phyloP scores from a whole-genome alignment of 2,329 filamentous ascomycete species.

The Daldinia sp. region DNA sequence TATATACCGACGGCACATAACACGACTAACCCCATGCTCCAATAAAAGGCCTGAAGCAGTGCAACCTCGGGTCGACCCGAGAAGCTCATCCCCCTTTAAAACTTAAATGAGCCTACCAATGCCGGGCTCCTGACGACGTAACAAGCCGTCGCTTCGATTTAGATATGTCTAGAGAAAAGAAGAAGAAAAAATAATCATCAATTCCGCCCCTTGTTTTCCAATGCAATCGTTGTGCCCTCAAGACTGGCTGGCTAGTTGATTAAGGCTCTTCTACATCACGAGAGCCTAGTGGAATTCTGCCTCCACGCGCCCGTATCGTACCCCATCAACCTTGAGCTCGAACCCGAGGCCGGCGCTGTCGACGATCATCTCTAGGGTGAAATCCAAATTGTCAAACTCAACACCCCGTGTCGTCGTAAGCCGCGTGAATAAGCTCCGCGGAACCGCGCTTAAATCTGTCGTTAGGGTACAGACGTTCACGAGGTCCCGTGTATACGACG shows the following conservation, averaged over 20 bases:
- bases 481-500: slow-evolving; percentile 66
- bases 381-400: slow-evolving; percentile 84
- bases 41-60: not conserved
- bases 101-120: not conserved
- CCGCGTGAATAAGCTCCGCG: slow-evolving; percentile 75
- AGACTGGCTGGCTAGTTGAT: not conserved
- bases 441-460: slow-evolving; percentile 81
- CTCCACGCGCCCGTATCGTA: slow-evolving; percentile 78
- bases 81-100: not conserved
- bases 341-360: slow-evolving; percentile 80
- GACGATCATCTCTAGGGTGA: slow-evolving; percentile 84
- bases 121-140: not conserved
- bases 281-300: slow-evolving; percentile 73
- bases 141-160: not conserved
- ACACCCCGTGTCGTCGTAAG: slow-evolving; percentile 81
- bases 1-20: not conserved
- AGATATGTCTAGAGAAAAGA: slow-evolving; percentile 3
- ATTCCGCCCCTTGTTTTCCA: not conserved
- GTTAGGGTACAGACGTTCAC: slow-evolving; percentile 80
- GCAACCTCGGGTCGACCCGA: slow-evolving; percentile 2
- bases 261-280: not conserved
- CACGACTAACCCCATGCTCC: not conserved
- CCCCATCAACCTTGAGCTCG: slow-evolving; percentile 80
- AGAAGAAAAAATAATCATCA: not conserved
- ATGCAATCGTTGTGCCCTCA: not conserved